These are phyloP conservation scores for Pythium sp. DNA, from an alignment of 352 stramenopile genomes.

Conservation along the genomic window DNA sequence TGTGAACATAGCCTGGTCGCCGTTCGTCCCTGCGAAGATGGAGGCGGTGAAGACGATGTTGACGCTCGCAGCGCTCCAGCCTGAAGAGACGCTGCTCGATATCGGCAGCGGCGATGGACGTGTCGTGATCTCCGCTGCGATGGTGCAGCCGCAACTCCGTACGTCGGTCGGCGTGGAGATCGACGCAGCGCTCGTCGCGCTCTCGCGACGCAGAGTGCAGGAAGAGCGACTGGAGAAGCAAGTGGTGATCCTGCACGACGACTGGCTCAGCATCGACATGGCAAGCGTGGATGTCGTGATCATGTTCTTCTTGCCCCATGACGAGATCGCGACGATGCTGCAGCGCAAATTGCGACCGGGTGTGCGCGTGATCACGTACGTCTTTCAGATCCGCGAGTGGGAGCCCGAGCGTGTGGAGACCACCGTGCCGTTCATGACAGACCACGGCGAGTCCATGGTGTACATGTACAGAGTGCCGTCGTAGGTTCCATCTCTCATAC, in stretches of 20 bases:
- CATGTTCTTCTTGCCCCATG: conserved; percentile 67
- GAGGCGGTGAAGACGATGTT: conserved; percentile 59
- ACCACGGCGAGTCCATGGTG: conserved; percentile 39
- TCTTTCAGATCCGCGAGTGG: conserved; percentile 66
- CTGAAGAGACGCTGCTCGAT: conserved; percentile 50
- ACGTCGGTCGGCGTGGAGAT: conserved; percentile 51
- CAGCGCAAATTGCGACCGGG: conserved; percentile 34
- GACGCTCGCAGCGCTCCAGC: conserved; percentile 31
- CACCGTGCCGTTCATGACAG: conserved; percentile 66
- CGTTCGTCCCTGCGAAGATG: conserved; percentile 59
- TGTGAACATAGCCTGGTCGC: conserved; percentile 50
- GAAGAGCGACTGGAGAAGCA: conserved; percentile 17
- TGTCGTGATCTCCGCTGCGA: conserved; percentile 42
- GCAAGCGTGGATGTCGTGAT: conserved; percentile 42
- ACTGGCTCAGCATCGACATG: conserved; percentile 55
- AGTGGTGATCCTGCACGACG: conserved; percentile 40
- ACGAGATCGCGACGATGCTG: conserved; percentile 35
- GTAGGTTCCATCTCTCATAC: background rate
- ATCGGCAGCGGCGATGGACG: conserved; percentile 67
- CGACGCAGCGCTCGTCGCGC: conserved; percentile 44
- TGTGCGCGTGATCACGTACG: conserved; percentile 60
- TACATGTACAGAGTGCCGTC: conserved; percentile 45
- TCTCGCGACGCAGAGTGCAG: conserved; percentile 30
- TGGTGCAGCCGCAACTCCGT: conserved; percentile 21
- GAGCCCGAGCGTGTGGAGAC: conserved; percentile 28